Percentiles rank a stretch among this genome's conserved stretches.
Conservation (phyloP, 768 basidiomycete species). For the Omphalotus guepiniiformis region DNA sequence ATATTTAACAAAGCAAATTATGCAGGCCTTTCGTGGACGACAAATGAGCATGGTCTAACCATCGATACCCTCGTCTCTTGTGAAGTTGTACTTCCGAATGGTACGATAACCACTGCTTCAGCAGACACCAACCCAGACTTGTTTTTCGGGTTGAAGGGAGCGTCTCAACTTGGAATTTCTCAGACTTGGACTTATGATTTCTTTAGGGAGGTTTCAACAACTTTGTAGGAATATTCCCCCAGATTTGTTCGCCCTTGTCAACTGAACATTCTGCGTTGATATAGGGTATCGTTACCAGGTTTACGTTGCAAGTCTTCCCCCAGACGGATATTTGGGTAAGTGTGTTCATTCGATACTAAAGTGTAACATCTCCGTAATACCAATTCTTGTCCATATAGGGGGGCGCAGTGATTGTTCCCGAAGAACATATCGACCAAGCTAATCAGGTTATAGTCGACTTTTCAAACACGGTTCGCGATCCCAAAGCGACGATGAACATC, state of each 20-base stretch:
- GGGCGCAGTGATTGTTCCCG: constrained; percentile 34
- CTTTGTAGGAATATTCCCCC: constrained; percentile 32
- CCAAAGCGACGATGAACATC: constrained; percentile 46
- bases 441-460: constrained; percentile 28
- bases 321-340: constrained; percentile 59
- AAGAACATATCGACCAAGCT: constrained; percentile 14
- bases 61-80: constrained; percentile 32
- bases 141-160: constrained; percentile 38
- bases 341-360: no score
- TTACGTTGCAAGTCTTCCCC: constrained; percentile 48
- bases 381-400: constrained; percentile 42
- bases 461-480: constrained; percentile 36
- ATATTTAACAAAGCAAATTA: neutral
- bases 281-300: constrained; percentile 55
- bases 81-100: constrained; percentile 39
- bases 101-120: constrained; percentile 28
- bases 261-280: neutral
- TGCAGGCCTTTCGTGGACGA: constrained; percentile 41
- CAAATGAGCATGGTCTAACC: constrained; percentile 39
- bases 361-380: no score
- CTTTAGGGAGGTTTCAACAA: constrained; percentile 66
- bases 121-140: constrained; percentile 28
- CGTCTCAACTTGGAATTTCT: neutral
- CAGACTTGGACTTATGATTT: neutral
- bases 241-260: constrained; percentile 2